These are phyloP conservation scores for Penicillium psychrosexuale DNA, from an alignment of 2,329 filamentous ascomycete species.

Conservation along the genomic window DNA sequence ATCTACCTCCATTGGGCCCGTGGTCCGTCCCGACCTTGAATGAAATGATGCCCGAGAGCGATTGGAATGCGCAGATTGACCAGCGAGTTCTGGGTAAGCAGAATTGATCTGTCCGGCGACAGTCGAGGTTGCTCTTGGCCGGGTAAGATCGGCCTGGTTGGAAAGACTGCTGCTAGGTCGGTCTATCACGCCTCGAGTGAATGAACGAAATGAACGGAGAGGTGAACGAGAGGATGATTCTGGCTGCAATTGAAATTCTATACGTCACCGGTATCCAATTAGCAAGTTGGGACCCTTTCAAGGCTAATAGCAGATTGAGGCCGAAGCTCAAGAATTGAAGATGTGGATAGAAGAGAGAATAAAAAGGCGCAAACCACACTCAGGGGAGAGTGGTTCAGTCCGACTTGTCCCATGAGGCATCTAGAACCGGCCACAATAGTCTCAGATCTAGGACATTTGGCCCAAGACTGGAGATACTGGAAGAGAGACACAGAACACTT, in stretches of 20 bases:
- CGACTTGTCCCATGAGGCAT: background rate
- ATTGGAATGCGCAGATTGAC: slow-evolving; percentile 26
- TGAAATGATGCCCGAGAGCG: slow-evolving; percentile 37
- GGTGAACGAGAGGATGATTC: slow-evolving; percentile 35
- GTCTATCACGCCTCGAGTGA: slow-evolving; percentile 26
- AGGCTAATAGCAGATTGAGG: background rate
- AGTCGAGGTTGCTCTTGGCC: slow-evolving; percentile 26
- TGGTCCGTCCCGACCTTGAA: slow-evolving; percentile 49
- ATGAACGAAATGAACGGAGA: slow-evolving; percentile 31
- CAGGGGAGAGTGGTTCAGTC: slow-evolving; percentile 2
- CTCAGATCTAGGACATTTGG: slow-evolving; percentile 20
- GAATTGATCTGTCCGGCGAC: slow-evolving; percentile 21
- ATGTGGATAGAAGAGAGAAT: slow-evolving; percentile 7
- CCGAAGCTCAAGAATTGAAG: slow-evolving; percentile 5
- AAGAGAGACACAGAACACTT: background rate
- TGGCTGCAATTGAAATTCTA: slow-evolving; percentile 31
- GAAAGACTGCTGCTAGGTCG: slow-evolving; percentile 31
- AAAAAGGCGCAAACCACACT: background rate
- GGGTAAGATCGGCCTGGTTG: slow-evolving; percentile 25
- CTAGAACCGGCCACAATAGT: slow-evolving; percentile 11
- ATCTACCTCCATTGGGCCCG: slow-evolving; percentile 69
- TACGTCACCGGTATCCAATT: slow-evolving; percentile 20
- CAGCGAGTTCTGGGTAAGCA: slow-evolving; percentile 16
- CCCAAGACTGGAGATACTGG: background rate
- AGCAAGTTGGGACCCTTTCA: slow-evolving; percentile 20